Percentiles rank a stretch among this genome's conserved stretches.
Evolutionary conservation across 2,329 filamentous ascomycete species (phyloP).

Genomic region (Pseudocercospora pini-densiflorae): DNA sequence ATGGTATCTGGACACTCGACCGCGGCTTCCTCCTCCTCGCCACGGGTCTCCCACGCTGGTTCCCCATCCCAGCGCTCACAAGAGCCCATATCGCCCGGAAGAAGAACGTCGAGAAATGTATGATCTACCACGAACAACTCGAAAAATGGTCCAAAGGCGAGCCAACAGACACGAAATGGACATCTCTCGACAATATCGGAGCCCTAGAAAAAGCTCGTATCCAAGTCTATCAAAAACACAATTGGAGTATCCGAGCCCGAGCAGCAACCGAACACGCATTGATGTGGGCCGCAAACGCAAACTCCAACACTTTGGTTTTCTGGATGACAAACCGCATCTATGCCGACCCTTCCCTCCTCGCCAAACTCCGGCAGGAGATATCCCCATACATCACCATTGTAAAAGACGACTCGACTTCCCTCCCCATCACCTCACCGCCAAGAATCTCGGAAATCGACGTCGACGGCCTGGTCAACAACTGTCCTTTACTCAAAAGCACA

Average conservation of each 20-base stretch:
- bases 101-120: slow-evolving; percentile 33
- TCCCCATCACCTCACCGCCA: slow-evolving; percentile 41
- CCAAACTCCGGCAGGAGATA: slow-evolving; percentile 42
- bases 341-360: slow-evolving; percentile 36
- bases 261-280: slow-evolving; percentile 52
- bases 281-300: slow-evolving; percentile 60
- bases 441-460: slow-evolving; percentile 39
- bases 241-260: slow-evolving; percentile 38
- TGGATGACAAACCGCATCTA: slow-evolving; percentile 46
- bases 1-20: slow-evolving; percentile 62
- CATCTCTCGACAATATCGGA: slow-evolving; percentile 42
- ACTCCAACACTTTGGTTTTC: slow-evolving; percentile 53
- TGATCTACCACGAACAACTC: slow-evolving; percentile 38
- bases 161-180: slow-evolving; percentile 41
- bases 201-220: slow-evolving; percentile 39
- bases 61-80: slow-evolving; percentile 57
- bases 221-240: slow-evolving; percentile 38
- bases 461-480: slow-evolving; percentile 39
- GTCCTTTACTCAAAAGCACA: slow-evolving; percentile 44
- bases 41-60: slow-evolving; percentile 60
- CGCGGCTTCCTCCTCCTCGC: slow-evolving; percentile 58
- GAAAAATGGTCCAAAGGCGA: slow-evolving; percentile 38
- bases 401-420: slow-evolving; percentile 35
- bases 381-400: slow-evolving; percentile 37
- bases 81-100: slow-evolving; percentile 49